A percentile compares a stretch with the other conserved stretches of the same genome.
These are phyloP conservation scores for Thelephora aurantiotincta DNA, from an alignment of 768 basidiomycete genomes.

Conservation along the genomic window DNA sequence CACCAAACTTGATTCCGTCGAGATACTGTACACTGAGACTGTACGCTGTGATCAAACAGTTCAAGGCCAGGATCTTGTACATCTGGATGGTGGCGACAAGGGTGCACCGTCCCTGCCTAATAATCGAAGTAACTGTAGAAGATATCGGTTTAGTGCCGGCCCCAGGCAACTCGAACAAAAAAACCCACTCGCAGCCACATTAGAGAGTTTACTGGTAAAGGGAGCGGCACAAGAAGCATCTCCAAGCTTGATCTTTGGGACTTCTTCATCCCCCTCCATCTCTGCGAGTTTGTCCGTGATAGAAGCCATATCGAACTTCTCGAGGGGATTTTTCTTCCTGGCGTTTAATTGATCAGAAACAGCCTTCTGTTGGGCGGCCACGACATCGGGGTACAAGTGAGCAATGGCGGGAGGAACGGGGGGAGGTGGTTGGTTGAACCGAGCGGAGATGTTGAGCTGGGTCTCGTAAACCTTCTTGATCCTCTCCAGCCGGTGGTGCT, in stretches of 20 bases:
- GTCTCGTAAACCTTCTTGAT: slow-evolving; percentile 97
- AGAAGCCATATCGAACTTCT: slow-evolving; percentile 71
- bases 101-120: slow-evolving; percentile 96
- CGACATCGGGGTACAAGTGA: slow-evolving; percentile 79
- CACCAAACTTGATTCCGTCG: slow-evolving; percentile 98
- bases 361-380: slow-evolving; percentile 77
- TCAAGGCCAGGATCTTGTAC: slow-evolving; percentile 98
- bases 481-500: slow-evolving; percentile 78
- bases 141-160: background rate
- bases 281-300: slow-evolving; percentile 82
- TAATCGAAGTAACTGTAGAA: slow-evolving; percentile 85
- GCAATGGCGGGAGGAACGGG: slow-evolving; percentile 84
- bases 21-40: slow-evolving; percentile 94
- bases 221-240: slow-evolving; percentile 98
- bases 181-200: slow-evolving; percentile 84
- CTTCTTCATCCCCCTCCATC: slow-evolving; percentile 89
- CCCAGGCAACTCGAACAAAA: background rate
- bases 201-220: slow-evolving; percentile 96
- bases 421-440: slow-evolving; percentile 90
- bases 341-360: slow-evolving; percentile 49
- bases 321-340: slow-evolving; percentile 75
- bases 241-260: slow-evolving; percentile 98
- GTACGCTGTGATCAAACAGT: slow-evolving; percentile 98
- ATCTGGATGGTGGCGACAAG: slow-evolving; percentile 98
- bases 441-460: slow-evolving; percentile 77